Base-by-base conservation (phyloP, 257 asterid genomes). In the Lycium ferocissimum region DNA sequence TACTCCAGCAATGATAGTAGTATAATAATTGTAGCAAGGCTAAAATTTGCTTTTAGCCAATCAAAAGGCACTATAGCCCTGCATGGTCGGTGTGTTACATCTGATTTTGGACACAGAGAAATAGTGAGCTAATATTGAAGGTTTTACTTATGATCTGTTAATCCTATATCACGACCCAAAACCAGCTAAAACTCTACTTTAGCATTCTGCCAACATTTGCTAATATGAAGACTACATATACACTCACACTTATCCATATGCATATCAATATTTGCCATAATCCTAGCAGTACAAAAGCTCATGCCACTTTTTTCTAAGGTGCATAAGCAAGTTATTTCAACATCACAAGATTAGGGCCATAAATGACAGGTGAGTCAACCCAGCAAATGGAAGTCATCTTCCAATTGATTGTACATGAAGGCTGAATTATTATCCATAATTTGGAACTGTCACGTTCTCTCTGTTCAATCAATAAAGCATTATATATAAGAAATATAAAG, bases 131-230 rank as follows among this genome's bases (percentile, higher is more conserved):
- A 51, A 51, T 6, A 51, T 51, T 26, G 26, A 26, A 76, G 53
- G 82, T 76, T 53, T 33, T 63, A 53, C 26, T 76, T 76, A 76
- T 26, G 63, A 76, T 9, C 56, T 1, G 12, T 76, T 22, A 76
- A 51, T 76, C 82, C 63, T 26, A 26, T 51, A 35, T 40, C 78
- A 51, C 15, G 47, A 51, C 82, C 82, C 63, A 76, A 69, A 51
- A 51, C 82, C 20, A 76, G 82, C 26, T 51, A 7, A 26, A 26
- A 53, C 43, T 51, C 40, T 76, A 51, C 45, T 1, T 76, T 7
- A 76, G 47, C 63, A 51, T 51, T 76, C 82, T 51, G 82, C 63
- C 47, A 76, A 33, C 82, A 51, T 76, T 51, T 76, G 82, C 63
- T 22, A 51, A 59, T 51, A 76, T 7, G 63, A 49, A 33, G 61